phyloP scores from a whole-genome alignment of 1,139 yeast genomes.

The Torulaspora globosa region DNA sequence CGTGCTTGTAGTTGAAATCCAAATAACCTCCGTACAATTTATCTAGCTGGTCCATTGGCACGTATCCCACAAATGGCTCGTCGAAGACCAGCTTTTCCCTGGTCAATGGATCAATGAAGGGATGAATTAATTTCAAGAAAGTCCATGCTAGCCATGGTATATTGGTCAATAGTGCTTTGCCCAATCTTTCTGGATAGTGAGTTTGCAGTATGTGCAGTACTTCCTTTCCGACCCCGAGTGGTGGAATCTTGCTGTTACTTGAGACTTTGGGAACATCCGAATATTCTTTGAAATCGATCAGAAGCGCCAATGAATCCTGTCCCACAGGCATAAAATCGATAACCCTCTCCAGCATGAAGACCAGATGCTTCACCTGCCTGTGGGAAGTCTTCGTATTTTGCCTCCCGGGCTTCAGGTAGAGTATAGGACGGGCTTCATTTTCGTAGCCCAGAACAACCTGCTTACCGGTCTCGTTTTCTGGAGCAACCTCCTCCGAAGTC shows the following conservation, averaged over 20 bases:
- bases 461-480: conserved; percentile 83
- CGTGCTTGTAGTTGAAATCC: conserved; percentile 78
- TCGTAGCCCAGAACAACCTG: conserved; percentile 86
- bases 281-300: conserved; percentile 82
- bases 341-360: conserved; percentile 83
- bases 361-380: conserved; percentile 88
- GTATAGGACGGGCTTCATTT: conserved; percentile 81
- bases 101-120: conserved; percentile 92
- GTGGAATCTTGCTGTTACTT: conserved; percentile 66
- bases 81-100: conserved; percentile 87
- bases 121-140: conserved; percentile 81
- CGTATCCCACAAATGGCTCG: conserved; percentile 79
- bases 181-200: conserved; percentile 93
- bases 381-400: conserved; percentile 87
- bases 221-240: conserved; percentile 71
- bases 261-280: conserved; percentile 50
- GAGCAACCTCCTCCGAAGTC: conserved; percentile 58
- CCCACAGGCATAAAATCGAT: conserved; percentile 95
- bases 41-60: conserved; percentile 77
- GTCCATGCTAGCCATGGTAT: conserved; percentile 93
- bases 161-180: conserved; percentile 83
- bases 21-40: conserved; percentile 77
- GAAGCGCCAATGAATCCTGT: conserved; percentile 82
- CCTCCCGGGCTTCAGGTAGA: conserved; percentile 84
- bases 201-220: conserved; percentile 76